Base-by-base conservation (phyloP, 306 rosid genomes). In the Dalbergia cultrata region DNA sequence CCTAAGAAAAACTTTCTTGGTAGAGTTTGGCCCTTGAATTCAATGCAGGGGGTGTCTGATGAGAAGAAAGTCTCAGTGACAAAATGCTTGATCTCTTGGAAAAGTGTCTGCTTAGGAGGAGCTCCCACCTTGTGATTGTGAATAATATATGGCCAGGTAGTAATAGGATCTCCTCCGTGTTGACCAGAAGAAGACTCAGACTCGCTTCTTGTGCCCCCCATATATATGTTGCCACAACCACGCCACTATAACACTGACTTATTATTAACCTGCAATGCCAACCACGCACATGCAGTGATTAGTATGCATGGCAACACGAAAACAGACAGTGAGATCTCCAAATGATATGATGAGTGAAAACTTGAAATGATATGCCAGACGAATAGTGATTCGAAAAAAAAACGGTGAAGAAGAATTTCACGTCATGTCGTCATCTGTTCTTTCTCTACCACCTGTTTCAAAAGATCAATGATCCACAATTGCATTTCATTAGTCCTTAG, bases 1-100 rank as follows among this genome's bases (percentile, higher is more conserved):
- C 80, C 84, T 3, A 91, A 77, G 47, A 77, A 0, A 62, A 86
- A 43, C 83, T 86, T 90, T 72, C 61, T 80, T 17, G 63, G 4
- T 1, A 11, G 13, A 0, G 81, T 19, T 67, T 91, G 89, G 52
- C 49, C 72, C 62, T 83, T 87, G 49, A 86, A 90, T 44, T 81
- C 35, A 11, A 83, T 57, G 3, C 91, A 78, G 4, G 97, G 93
- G 16, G 82, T 45, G 66, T 86, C 90, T 0, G 77, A 13, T 0
- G 77, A 13, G 80, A 88, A 84, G 82, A 88, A 84, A 58, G 87
- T 88, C 14, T 86, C 90, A 31, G n/a, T 69, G n/a, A 81, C 9
- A 9, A 53, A 60, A 63, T 76, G 10, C 54, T 73, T 84, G 22
- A 88, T 7, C 62, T 86, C 92, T 11, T 73, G 69, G 35, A 34